Evolutionary conservation across 164 flowering plant genomes (phyloP).

Genomic region (Magnolia changhungtana): DNA sequence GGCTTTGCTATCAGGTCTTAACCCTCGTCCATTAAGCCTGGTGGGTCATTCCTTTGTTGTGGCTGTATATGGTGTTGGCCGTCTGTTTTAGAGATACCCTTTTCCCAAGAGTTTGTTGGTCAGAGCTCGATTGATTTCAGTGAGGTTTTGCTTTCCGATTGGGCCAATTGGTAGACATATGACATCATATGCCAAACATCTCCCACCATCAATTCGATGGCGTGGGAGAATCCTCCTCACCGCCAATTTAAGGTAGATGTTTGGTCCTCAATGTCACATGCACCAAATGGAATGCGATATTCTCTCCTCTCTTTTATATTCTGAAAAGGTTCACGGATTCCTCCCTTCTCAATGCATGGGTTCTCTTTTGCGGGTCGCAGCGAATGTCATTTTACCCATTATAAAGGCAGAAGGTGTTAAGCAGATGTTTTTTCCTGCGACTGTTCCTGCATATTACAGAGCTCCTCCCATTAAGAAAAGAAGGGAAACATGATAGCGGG

Average conservation of each 20-base stretch:
- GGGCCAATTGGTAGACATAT: background rate
- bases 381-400: slow-evolving; percentile 69
- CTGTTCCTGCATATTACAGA: slow-evolving; percentile 60
- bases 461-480: slow-evolving; percentile 29
- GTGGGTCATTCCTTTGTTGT: slow-evolving; percentile 91
- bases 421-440: slow-evolving; percentile 78
- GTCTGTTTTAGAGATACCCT: slow-evolving; percentile 76
- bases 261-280: no score
- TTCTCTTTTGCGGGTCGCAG: slow-evolving; percentile 47
- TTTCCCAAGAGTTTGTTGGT: slow-evolving; percentile 78
- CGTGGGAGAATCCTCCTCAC: background rate
- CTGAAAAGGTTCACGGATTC: no score
- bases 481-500: no score
- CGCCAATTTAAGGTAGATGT: background rate
- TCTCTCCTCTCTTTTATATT: no score
- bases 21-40: slow-evolving; percentile 84
- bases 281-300: no score
- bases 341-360: background rate
- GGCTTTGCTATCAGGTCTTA: slow-evolving; percentile 81
- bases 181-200: background rate
- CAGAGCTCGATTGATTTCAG: slow-evolving; percentile 77
- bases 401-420: slow-evolving; percentile 75
- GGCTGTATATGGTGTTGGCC: slow-evolving; percentile 83
- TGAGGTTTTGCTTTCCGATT: slow-evolving; percentile 20
- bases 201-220: background rate